These are phyloP conservation scores for Sutorius australiensis DNA, from an alignment of 768 basidiomycete genomes.

Conservation along the genomic window DNA sequence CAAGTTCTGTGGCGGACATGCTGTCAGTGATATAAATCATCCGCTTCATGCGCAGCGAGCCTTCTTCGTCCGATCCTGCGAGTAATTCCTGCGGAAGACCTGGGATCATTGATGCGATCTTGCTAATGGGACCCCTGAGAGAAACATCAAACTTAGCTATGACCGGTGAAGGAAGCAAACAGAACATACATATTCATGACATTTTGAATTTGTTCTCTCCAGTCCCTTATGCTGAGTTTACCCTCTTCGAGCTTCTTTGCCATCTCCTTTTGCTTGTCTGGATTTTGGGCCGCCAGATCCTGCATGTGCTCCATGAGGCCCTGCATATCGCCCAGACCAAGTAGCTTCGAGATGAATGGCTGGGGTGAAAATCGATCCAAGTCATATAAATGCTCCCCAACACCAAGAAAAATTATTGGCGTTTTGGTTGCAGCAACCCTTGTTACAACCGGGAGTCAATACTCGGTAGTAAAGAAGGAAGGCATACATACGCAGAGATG, in stretches of 20 bases:
- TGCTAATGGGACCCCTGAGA: slow-evolving; percentile 93
- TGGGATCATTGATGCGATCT: slow-evolving; percentile 98
- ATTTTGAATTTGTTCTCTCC: slow-evolving; percentile 95
- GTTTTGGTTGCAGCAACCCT: slow-evolving; percentile 99
- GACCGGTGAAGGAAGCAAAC: slow-evolving; percentile 1
- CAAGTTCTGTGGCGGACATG: slow-evolving; percentile 91
- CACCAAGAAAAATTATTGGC: slow-evolving; percentile 97
- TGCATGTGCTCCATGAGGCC: slow-evolving; percentile 99
- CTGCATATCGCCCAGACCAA: slow-evolving; percentile 95
- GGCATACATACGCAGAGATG: slow-evolving; percentile 84
- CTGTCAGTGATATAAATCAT: slow-evolving; percentile 99
- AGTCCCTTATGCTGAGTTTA: slow-evolving; percentile 93
- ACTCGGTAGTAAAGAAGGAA: background rate
- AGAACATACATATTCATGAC: slow-evolving; percentile 92
- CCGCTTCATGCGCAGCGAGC: slow-evolving; percentile 84
- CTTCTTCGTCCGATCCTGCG: slow-evolving; percentile 92
- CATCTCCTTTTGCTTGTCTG: slow-evolving; percentile 97
- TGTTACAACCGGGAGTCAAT: slow-evolving; percentile 13
- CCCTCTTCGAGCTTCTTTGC: slow-evolving; percentile 97
- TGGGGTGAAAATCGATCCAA: slow-evolving; percentile 94
- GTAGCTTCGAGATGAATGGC: slow-evolving; percentile 94
- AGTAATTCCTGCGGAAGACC: slow-evolving; percentile 90
- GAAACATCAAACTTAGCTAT: slow-evolving; percentile 5
- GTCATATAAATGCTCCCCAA: slow-evolving; percentile 96
- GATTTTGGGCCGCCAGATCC: slow-evolving; percentile 87